Evolutionary conservation across 768 basidiomycete genomes (phyloP), one percentile per base, ranked within the genome.

Genomic region (Lanmaoa pseudosensibilis): DNA sequence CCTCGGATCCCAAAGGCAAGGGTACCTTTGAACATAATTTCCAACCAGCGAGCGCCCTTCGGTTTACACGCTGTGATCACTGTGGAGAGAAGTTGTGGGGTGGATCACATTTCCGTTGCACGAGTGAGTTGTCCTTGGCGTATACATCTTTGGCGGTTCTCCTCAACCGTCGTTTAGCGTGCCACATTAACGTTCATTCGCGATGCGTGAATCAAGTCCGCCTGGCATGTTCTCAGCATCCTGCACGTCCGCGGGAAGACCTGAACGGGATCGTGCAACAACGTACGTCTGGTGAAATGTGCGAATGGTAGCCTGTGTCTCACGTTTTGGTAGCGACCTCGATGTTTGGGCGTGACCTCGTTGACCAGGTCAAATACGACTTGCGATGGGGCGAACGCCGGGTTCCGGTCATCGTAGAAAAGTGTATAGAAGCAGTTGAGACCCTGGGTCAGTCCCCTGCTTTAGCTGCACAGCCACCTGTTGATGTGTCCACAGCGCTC

Each of bases 81-180:
- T 99, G 97, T 68, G 88, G 87, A 34, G 97, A 98, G 69, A 99
- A 98, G 78, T 86, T 98, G 86, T 99, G 95, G 94, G 97, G 97
- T 6, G 96, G 96, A 8, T 84, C 94, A n/a, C 94, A 95, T 68
- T 79, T 92, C 51, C 87, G 92, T 33, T 99, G 97, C 69, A 83
- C 87, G 61, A 80, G 96, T 94, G 68, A 69, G 92, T 79, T 11
- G 3, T 41, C n/a, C 19, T 16, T 45, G 37, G 37, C 18, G 2
- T n/a, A 3, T 21, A 1, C 10, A 4, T 36, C 23, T 13, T 32
- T 41, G 41, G 30, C 39, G 3, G 36, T 38, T 40, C 38, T 18
- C 23, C 53, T 71, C 30, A 59, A 37, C 25, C 10, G 25, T 13
- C 25, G 33, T 45, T 25, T 58, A 96, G 95, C 76, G 30, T 98